Evolutionary conservation across 768 basidiomycete species (phyloP).

Genomic region (Rhodotorula kratochvilovae): DNA sequence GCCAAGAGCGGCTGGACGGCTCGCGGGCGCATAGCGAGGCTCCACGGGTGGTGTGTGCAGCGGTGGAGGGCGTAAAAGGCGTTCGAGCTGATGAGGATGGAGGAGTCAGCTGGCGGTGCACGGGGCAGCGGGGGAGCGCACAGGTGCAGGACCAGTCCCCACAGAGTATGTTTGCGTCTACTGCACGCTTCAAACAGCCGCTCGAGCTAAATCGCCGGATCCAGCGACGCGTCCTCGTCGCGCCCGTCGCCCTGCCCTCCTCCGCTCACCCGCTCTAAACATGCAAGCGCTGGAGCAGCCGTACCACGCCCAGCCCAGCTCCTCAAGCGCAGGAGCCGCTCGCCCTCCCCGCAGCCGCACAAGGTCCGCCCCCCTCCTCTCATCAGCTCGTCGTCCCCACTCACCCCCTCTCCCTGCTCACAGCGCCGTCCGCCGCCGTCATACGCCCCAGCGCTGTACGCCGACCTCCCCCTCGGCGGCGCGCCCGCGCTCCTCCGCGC

Average conservation of each 20-base stretch:
- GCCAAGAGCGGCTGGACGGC: neutral
- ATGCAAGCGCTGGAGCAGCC: constrained; percentile 1
- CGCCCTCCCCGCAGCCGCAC: constrained; percentile 5
- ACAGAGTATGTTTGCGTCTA: too few relatives aligned
- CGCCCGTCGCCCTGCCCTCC: neutral
- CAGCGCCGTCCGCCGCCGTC: constrained; percentile 6
- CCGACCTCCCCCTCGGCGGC: neutral
- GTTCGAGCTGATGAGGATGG: neutral
- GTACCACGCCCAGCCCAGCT: neutral
- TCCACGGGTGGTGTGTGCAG: too few relatives aligned
- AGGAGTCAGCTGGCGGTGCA: too few relatives aligned
- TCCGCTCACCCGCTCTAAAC: neutral
- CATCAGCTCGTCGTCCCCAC: neutral
- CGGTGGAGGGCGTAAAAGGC: neutral
- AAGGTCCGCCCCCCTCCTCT: constrained; percentile 2
- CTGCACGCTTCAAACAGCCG: too few relatives aligned
- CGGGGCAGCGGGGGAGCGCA: too few relatives aligned
- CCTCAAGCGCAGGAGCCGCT: constrained; percentile 22
- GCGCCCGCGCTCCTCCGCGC: neutral
- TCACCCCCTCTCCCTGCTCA: neutral
- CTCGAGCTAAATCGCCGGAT: too few relatives aligned
- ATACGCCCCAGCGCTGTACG: neutral
- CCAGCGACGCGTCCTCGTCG: neutral
- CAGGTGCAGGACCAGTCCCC: too few relatives aligned
- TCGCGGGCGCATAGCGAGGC: neutral